Base-by-base conservation (phyloP, 768 basidiomycete genomes). In the Leccinum sublutescens region DNA sequence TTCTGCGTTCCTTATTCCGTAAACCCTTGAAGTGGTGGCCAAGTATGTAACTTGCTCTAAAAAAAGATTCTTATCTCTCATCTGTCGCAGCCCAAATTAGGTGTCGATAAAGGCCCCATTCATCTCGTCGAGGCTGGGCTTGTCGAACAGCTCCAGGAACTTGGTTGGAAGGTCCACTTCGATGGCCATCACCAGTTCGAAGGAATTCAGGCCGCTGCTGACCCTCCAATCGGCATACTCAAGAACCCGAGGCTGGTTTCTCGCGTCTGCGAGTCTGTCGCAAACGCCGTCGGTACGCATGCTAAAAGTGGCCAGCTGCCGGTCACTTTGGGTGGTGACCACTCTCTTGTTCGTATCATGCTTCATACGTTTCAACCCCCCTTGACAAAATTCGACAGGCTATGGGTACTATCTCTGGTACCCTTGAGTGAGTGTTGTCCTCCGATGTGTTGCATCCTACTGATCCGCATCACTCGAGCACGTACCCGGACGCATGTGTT, bases 331-430 rank as follows among this genome's bases (percentile, higher is more conserved):
- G 97, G 97, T 11, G 97, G 97, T 12, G 97, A 99, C 70, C 97
- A 99, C 75, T 95, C 93, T 57, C 77, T 98, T 72, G 92, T 91
- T 60, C 55, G 86, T 79, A 48, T 34, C 50, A 9, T 52, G 33
- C 52, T 51, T 54, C 59, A 19, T 52, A 56, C 21, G 21, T 33
- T 55, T 19, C 61, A 36, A 23, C 54, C n/a, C 49, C 29, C 50
- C 55, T 45, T 52, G 14, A 63, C 27, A 5, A 29, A 1, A 9
- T 49, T 50, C 34, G 54, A 2, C 64, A 86, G 83, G 88, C 95
- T 0, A 89, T 98, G 89, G 97, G 94, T 11, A 98, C 97, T 21
- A 92, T 98, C 58, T 88, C 87, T 3, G 97, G 96, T 27, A 94
- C 92, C 5, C 76, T 95, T 34, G 83, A 80, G 91, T 91, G 72